Evolutionary conservation across 2,329 filamentous ascomycete species (phyloP).

Genomic region (Ustulina deusta): DNA sequence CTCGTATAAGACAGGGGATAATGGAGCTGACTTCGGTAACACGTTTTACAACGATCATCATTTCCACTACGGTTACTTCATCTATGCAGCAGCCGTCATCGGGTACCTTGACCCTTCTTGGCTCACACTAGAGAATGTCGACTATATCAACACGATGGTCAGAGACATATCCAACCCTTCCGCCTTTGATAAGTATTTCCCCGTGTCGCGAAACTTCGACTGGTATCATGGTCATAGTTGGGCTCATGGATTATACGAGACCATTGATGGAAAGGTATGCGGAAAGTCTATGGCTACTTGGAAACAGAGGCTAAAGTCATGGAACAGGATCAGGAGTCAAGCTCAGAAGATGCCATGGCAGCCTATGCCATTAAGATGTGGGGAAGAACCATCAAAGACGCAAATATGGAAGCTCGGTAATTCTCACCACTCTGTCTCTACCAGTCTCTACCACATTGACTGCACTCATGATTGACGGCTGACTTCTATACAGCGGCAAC

Average conservation of each 20-base stretch:
- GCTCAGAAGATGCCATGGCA: slow-evolving; percentile 89
- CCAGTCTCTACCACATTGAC: not conserved
- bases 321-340: slow-evolving; percentile 78
- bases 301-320: slow-evolving; percentile 9
- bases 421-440: slow-evolving; percentile 24
- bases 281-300: not conserved
- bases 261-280: slow-evolving; percentile 75
- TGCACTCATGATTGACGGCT: not conserved
- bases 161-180: slow-evolving; percentile 86
- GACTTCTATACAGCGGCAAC: slow-evolving; percentile 68
- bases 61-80: slow-evolving; percentile 88
- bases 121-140: slow-evolving; percentile 75
- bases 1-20: slow-evolving; percentile 75
- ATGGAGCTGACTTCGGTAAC: slow-evolving; percentile 88
- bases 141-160: slow-evolving; percentile 85
- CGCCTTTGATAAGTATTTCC: slow-evolving; percentile 77
- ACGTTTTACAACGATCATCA: slow-evolving; percentile 83
- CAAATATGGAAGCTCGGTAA: slow-evolving; percentile 79
- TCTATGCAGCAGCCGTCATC: slow-evolving; percentile 86
- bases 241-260: slow-evolving; percentile 82
- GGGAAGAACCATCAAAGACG: slow-evolving; percentile 82
- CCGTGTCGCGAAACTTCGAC: slow-evolving; percentile 86
- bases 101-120: slow-evolving; percentile 81
- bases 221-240: slow-evolving; percentile 96
- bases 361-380: slow-evolving; percentile 94